These are phyloP conservation scores for Epichloe amarillans DNA, from an alignment of 2,329 filamentous ascomycete genomes.

Conservation along the genomic window DNA sequence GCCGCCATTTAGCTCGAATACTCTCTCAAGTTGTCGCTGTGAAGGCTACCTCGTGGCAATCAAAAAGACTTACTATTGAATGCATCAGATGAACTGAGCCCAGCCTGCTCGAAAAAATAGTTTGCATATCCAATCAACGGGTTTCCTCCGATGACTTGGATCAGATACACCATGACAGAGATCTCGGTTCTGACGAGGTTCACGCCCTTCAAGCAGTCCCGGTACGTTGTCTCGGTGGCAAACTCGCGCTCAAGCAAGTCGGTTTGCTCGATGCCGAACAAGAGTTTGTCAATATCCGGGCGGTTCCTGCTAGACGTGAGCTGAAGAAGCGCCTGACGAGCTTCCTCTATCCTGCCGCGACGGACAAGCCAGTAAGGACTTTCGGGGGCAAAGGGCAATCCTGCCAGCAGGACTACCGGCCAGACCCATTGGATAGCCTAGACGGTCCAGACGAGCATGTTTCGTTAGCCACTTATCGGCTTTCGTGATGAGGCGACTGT, in stretches of 20 bases:
- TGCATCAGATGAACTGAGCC: slow-evolving; percentile 11
- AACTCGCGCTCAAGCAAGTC: slow-evolving; percentile 40
- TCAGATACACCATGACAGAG: slow-evolving; percentile 47
- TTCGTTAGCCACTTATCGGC: neutral
- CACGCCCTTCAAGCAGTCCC: slow-evolving; percentile 35
- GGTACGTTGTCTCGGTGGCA: slow-evolving; percentile 33
- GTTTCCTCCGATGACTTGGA: slow-evolving; percentile 51
- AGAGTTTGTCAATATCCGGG: slow-evolving; percentile 22
- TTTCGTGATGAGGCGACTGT: neutral
- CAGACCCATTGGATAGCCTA: slow-evolving; percentile 37
- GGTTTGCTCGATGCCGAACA: slow-evolving; percentile 45
- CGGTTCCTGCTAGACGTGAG: slow-evolving; percentile 25
- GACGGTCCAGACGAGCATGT: neutral
- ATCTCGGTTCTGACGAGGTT: slow-evolving; percentile 42
- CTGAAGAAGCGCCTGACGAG: slow-evolving; percentile 24
- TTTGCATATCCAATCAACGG: slow-evolving; percentile 51
- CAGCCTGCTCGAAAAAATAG: slow-evolving; percentile 23
- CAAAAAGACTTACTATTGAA: slow-evolving; percentile 9
- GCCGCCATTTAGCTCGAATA: neutral
- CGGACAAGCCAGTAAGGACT: slow-evolving; percentile 38
- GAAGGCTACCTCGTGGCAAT: neutral
- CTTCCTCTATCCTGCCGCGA: slow-evolving; percentile 26
- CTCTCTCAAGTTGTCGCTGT: neutral
- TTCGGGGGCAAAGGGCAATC: slow-evolving; percentile 31
- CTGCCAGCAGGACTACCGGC: slow-evolving; percentile 30